Evolutionary conservation across 1,284 basidiomycete species (phyloP).

Genomic region (Phylloboletellus chloephorus): DNA sequence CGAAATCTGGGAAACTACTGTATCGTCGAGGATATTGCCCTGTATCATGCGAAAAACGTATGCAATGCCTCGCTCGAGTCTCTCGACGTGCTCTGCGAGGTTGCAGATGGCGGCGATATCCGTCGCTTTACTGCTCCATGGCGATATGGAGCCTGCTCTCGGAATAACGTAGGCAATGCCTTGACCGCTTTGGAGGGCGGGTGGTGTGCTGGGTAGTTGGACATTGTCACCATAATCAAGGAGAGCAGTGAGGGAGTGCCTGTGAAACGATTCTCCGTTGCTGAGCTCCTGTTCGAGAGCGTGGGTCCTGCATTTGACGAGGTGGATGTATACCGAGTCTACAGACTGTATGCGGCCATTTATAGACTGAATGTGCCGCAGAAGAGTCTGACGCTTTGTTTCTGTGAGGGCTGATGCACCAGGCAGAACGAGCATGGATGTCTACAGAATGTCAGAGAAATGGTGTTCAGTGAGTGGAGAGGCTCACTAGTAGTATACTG

Average conservation of each 20-base stretch:
- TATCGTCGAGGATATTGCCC: constrained; percentile 37
- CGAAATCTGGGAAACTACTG: constrained; percentile 47
- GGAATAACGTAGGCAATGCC: constrained; percentile 73
- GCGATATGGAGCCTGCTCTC: constrained; percentile 77
- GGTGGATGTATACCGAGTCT: constrained; percentile 85
- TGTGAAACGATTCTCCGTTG: constrained; percentile 41
- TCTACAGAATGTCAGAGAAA: background rate
- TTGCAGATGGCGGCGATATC: constrained; percentile 91
- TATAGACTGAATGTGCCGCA: constrained; percentile 56
- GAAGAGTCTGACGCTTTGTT: constrained; percentile 66
- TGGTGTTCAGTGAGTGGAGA: background rate
- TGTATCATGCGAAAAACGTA: constrained; percentile 60
- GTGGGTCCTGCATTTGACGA: constrained; percentile 61
- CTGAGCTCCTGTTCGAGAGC: constrained; percentile 47
- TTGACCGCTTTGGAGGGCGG: constrained; percentile 35
- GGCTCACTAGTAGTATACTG: background rate
- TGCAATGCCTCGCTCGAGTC: constrained; percentile 81
- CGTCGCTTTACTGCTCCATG: constrained; percentile 98
- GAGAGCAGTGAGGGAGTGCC: constrained; percentile 66
- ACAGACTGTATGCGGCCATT: constrained; percentile 58
- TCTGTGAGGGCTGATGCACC: constrained; percentile 72
- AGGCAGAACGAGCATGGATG: constrained; percentile 56
- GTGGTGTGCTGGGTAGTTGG: constrained; percentile 44
- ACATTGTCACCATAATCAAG: constrained; percentile 83
- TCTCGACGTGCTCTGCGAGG: constrained; percentile 62